These are phyloP conservation scores for Fusarium humuli DNA, from an alignment of 2,329 filamentous ascomycete genomes.

Conservation along the genomic window DNA sequence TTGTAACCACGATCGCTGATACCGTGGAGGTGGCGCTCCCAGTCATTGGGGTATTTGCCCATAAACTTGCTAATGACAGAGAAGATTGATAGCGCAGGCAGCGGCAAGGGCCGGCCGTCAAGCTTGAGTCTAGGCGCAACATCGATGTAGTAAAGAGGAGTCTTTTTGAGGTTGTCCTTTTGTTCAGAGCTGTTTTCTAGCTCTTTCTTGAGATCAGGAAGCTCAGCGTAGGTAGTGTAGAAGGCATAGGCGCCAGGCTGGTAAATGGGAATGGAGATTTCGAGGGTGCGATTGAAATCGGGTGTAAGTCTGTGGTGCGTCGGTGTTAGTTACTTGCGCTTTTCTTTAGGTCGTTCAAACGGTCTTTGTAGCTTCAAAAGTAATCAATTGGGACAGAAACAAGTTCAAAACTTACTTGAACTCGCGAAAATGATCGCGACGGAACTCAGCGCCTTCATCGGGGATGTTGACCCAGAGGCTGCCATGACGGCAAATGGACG, in stretches of 20 bases:
- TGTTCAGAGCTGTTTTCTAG: slow-evolving; percentile 39
- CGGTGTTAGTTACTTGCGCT: slow-evolving; percentile 16
- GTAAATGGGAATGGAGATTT: slow-evolving; percentile 89
- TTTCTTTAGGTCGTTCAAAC: background rate
- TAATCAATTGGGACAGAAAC: slow-evolving; percentile 9
- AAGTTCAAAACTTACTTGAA: slow-evolving; percentile 76
- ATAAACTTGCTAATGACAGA: slow-evolving; percentile 98
- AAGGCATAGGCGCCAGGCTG: slow-evolving; percentile 90
- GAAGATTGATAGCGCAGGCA: slow-evolving; percentile 90
- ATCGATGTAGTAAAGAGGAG: slow-evolving; percentile 90
- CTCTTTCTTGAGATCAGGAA: slow-evolving; percentile 71
- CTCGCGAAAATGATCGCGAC: slow-evolving; percentile 82
- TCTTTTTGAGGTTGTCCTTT: slow-evolving; percentile 70
- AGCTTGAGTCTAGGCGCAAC: slow-evolving; percentile 85
- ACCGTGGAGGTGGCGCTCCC: slow-evolving; percentile 88
- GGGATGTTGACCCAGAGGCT: slow-evolving; percentile 98
- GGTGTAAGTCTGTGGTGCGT: slow-evolving; percentile 75
- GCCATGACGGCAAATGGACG: slow-evolving; percentile 93
- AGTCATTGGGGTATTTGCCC: slow-evolving; percentile 89
- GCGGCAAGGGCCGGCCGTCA: slow-evolving; percentile 78
- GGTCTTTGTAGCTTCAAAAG: background rate
- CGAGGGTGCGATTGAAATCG: slow-evolving; percentile 90
- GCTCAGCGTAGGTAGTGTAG: slow-evolving; percentile 90
- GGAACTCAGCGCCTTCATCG: slow-evolving; percentile 78
- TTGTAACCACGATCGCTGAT: slow-evolving; percentile 96